Base-by-base conservation (phyloP, 495 filamentous ascomycete genomes). In the Tuber microsphaerosporum region DNA sequence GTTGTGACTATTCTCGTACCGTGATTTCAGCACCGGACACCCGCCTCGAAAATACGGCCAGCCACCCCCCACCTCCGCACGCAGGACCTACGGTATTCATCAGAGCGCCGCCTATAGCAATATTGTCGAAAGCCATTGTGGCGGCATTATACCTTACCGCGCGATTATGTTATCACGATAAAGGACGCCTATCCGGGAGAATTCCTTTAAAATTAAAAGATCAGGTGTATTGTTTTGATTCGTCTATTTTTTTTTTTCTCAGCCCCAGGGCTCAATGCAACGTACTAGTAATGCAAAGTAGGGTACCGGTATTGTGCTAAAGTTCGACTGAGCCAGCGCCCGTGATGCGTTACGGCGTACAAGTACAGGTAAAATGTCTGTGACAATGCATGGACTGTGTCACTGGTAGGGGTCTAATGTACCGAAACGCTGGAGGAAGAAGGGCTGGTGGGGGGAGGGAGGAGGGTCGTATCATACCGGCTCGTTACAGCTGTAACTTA, bases 391-490 rank as follows among this genome's bases (percentile, higher is more conserved):
- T 65, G 31, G 56, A 65, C 12, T 34, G 26, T 34, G 56, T 61
- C 26, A 26, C n/a, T 10, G 10, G 22, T 26, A 61, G 51, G n/a
- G 51, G n/a, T 61, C 51, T 26, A 16, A 61, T 26, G 46, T 41
- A 61, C 71, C 31, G 61, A 41, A 19, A 37, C 20, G 71, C 48
- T 26, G 65, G 45, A 74, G 70, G 51, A 48, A 69, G 43, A 17
- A 72, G 8, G 48, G 48, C 9, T 77, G 73, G 41, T 46, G 65
- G 37, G 39, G 14, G 34, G 34, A 37, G 34, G 34, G 34, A 26
- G 72, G 34, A 74, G 68, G 51, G 31, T 68, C 46, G 43, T 56
- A 65, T 68, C 46, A 37, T 56, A 65, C 41, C 68, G 73, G 71
- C 34, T 51, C 42, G 34, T 65, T 26, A 48, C 73, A 39, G 43